Conservation (phyloP, 345 rosid species). For the Citrus sinensis region DNA sequence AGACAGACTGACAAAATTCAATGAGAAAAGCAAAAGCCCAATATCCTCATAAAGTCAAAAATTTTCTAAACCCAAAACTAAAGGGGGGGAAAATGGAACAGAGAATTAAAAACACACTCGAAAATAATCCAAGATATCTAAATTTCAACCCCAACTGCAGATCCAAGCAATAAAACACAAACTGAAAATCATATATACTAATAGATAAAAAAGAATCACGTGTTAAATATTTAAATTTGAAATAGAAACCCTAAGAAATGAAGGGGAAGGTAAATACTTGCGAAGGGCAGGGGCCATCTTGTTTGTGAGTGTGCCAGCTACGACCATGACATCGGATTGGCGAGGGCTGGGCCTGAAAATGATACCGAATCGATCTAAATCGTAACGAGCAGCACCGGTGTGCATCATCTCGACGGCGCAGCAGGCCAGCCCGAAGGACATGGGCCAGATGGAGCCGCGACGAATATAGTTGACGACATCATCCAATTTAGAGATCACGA, state of each 20-base stretch:
- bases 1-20: not conserved
- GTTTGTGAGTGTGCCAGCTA: conserved; percentile 97
- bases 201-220: too few species aligned
- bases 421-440: conserved; percentile 98
- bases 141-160: not conserved
- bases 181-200: not conserved
- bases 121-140: not conserved
- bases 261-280: conserved; percentile 42
- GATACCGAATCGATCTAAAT: conserved; percentile 92
- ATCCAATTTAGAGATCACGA: conserved; percentile 90
- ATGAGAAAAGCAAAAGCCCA: not conserved
- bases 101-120: not conserved
- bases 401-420: conserved; percentile 99
- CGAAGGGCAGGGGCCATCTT: conserved; percentile 99
- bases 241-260: conserved; percentile 15
- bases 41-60: not conserved
- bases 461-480: conserved; percentile 95
- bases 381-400: conserved; percentile 95
- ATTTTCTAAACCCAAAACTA: not conserved
- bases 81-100: not conserved
- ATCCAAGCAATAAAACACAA: not conserved
- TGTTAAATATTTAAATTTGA: not conserved
- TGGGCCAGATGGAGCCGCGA: conserved; percentile 98
- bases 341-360: conserved; percentile 98
- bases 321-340: conserved; percentile 98